Percentiles rank a stretch among this genome's conserved stretches.
Conservation (phyloP, 164 flowering plant species). For the Buxus sempervirens region DNA sequence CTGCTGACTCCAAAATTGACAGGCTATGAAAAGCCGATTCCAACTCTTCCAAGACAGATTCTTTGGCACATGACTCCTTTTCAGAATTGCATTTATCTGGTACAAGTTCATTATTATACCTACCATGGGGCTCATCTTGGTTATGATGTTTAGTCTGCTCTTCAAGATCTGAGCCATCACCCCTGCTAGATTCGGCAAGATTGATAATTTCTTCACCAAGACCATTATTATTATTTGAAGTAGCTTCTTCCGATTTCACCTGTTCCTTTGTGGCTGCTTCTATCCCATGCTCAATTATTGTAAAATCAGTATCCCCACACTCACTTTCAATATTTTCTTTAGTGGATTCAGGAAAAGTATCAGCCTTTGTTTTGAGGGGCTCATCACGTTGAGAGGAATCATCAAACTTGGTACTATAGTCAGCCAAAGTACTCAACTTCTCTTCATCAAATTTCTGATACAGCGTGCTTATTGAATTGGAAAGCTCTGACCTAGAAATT, state of each 20-base stretch:
- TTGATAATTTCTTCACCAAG: constrained; percentile 22
- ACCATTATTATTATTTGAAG: constrained; percentile 11
- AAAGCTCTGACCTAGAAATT: constrained; percentile 40
- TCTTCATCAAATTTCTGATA: constrained; percentile 53
- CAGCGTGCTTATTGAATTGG: constrained; percentile 32
- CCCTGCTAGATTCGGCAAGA: constrained; percentile 26
- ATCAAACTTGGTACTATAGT: constrained; percentile 44
- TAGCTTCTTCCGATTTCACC: constrained; percentile 11
- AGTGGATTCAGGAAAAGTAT: constrained; percentile 14
- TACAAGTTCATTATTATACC: constrained; percentile 14
- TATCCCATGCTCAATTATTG: constrained; percentile 53
- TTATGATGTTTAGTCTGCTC: constrained; percentile 13
- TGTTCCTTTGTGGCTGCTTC: constrained; percentile 31
- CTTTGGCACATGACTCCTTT: constrained; percentile 33
- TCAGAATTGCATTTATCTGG: constrained; percentile 14
- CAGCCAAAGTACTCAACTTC: constrained; percentile 23
- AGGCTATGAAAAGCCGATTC: constrained; percentile 46
- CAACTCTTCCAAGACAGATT: constrained; percentile 46
- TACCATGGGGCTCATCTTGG: constrained; percentile 14
- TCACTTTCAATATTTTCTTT: constrained; percentile 29
- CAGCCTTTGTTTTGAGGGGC: constrained; percentile 17
- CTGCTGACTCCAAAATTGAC: constrained; percentile 38
- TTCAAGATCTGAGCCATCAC: constrained; percentile 15
- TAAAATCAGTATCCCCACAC: constrained; percentile 40
- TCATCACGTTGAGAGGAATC: constrained; percentile 20